Base-by-base conservation (phyloP, 768 basidiomycete genomes). In the Macrocybe gigantea region DNA sequence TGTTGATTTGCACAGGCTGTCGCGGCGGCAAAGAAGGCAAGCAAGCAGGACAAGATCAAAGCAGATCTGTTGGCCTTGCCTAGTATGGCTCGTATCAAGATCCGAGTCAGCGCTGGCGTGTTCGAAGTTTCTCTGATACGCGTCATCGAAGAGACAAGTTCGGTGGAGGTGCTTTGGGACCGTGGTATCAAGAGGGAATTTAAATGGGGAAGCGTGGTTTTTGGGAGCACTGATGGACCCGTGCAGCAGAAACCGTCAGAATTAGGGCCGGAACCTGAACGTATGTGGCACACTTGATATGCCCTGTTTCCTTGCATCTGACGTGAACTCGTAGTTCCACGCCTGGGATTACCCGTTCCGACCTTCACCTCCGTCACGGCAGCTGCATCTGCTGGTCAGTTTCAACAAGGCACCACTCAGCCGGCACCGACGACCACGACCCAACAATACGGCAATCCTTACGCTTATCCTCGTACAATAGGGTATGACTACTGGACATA, bases 131-230 rank as follows among this genome's bases (percentile, higher is more conserved):
- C 82, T 5, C 71, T 95, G 33, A 59, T 88, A 10, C 75, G 80
- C 49, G 83, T 90, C 12, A 67, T 85, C 33, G 82, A 85, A 53
- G 85, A 83, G 53, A 75, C 73, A 1, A 72, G 77, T 44, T 82
- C 82, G 7, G 83, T 94, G 0, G 83, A 86, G 60, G 90, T 94
- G 4, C 61, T 88, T 6, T 93, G 91, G 86, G 88, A 89, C 58
- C 71, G 77, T 29, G 83, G 82, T 6, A 54, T 80, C 34, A 85
- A 82, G 64, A 73, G 80, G 47, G 87, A 89, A 61, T 87, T 91
- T 59, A 89, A 87, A 61, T 91, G 88, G 88, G 78, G 82, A 30
- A 83, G 81, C 56, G 79, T 91, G 13, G 75, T 90, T 13, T 84
- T 88, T 50, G 87, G 85, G n/a, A 81, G 74, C 42, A 82, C 79